Evolutionary conservation across 1,284 basidiomycete species (phyloP).

Genomic region (Papiliotrema terrestris): DNA sequence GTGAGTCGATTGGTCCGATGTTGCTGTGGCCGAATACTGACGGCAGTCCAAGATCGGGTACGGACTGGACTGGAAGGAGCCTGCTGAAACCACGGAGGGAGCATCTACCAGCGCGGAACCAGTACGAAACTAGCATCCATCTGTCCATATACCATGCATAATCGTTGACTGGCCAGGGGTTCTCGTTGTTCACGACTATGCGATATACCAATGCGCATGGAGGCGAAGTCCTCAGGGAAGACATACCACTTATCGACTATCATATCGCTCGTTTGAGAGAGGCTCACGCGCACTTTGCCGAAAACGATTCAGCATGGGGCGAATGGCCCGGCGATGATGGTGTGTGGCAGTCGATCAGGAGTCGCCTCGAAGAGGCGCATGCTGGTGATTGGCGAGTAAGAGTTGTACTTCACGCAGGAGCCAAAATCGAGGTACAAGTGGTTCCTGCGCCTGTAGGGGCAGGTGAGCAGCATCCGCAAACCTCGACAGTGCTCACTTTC

Average conservation of each 20-base stretch:
- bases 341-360: conserved; percentile 28
- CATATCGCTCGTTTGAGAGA: conserved; percentile 32
- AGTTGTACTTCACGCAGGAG: conserved; percentile 20
- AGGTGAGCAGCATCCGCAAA: neutral
- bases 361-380: conserved; percentile 11
- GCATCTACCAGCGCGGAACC: neutral
- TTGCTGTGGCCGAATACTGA: neutral
- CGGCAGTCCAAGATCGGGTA: conserved; percentile 36
- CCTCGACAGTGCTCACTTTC: neutral
- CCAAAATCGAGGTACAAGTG: conserved; percentile 23
- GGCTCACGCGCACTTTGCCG: conserved; percentile 29
- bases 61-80: conserved; percentile 33
- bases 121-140: neutral
- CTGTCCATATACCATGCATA: conserved; percentile 3
- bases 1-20: conserved; percentile 22
- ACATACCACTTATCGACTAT: conserved; percentile 26
- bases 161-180: conserved; percentile 1
- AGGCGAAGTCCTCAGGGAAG: conserved; percentile 2
- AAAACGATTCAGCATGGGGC: conserved; percentile 8
- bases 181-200: conserved; percentile 38
- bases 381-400: conserved; percentile 37
- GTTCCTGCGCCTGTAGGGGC: conserved; percentile 28
- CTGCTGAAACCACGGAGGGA: neutral
- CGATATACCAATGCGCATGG: conserved; percentile 23
- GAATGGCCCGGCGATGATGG: conserved; percentile 1